A percentile compares a stretch with the other conserved stretches of the same genome.
These are phyloP conservation scores for Dichotomopilus funicola DNA, from an alignment of 2,329 filamentous ascomycete genomes.

Conservation along the genomic window DNA sequence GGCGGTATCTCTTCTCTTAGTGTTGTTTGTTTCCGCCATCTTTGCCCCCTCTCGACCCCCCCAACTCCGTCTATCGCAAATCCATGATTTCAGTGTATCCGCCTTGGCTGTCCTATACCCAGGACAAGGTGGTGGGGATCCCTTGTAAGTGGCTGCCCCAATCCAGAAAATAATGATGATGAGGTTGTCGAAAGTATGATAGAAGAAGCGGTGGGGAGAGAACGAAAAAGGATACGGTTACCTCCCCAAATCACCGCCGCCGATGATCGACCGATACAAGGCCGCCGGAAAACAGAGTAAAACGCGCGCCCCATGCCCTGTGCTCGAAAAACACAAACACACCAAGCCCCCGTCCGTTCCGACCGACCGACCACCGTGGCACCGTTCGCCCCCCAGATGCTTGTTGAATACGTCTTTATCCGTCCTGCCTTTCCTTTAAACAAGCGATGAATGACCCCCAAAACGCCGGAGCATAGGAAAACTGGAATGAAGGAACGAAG, in stretches of 20 bases:
- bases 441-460: neutral
- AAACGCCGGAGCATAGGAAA: neutral
- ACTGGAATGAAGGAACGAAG: slow-evolving; percentile 5
- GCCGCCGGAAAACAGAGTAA: neutral
- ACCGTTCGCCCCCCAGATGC: slow-evolving; percentile 3
- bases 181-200: neutral
- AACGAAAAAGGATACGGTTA: neutral
- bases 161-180: neutral
- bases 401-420: neutral
- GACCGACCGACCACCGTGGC: neutral
- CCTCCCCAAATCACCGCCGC: neutral
- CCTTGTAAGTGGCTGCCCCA: neutral
- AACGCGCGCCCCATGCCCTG: slow-evolving; percentile 3
- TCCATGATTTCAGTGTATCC: neutral
- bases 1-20: neutral
- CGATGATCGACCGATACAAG: slow-evolving; percentile 4
- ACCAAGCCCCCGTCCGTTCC: neutral
- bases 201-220: neutral
- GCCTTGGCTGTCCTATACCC: neutral
- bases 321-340: slow-evolving; percentile 7
- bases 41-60: neutral
- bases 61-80: slow-evolving; percentile 5
- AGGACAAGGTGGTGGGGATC: neutral
- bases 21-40: neutral
- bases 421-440: neutral